These are phyloP conservation scores for Gryganskiella cystojenkinii DNA, from an alignment of 192 early-diverging fungal genomes.

Conservation along the genomic window DNA sequence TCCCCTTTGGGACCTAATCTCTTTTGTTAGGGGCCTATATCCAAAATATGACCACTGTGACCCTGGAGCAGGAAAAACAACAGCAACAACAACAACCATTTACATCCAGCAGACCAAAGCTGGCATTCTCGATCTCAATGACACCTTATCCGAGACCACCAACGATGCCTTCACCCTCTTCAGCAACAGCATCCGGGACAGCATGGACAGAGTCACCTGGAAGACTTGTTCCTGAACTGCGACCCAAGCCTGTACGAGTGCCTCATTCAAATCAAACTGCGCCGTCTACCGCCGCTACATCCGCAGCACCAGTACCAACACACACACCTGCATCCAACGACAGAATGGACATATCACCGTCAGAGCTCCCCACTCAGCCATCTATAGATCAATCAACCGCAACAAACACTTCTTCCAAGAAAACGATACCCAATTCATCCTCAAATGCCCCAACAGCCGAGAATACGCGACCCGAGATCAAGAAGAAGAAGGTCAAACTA, in stretches of 20 bases:
- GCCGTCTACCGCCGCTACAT: neutral
- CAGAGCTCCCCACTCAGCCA: no score
- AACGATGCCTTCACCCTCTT: neutral
- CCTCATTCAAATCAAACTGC: neutral
- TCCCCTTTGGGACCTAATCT: neutral
- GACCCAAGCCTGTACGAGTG: neutral
- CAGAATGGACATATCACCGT: no score
- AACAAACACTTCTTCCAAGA: no score
- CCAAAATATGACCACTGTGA: neutral
- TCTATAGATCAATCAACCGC: no score
- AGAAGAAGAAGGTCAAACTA: slow-evolving; percentile 4
- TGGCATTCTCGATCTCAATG: slow-evolving; percentile 29
- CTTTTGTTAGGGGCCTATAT: slow-evolving; percentile 23
- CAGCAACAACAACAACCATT: slow-evolving; percentile 2
- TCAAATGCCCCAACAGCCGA: no score
- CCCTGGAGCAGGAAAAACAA: neutral
- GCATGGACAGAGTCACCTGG: neutral
- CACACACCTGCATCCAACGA: no score
- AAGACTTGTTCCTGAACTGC: neutral
- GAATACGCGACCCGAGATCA: no score
- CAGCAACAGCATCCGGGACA: neutral
- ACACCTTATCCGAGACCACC: slow-evolving; percentile 9
- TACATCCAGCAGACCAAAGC: no score
- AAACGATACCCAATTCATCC: no score
- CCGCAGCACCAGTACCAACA: no score